Evolutionary conservation across 2,329 filamentous ascomycete species (phyloP).

Genomic region (Neophaeococcomyces mojaviensis): DNA sequence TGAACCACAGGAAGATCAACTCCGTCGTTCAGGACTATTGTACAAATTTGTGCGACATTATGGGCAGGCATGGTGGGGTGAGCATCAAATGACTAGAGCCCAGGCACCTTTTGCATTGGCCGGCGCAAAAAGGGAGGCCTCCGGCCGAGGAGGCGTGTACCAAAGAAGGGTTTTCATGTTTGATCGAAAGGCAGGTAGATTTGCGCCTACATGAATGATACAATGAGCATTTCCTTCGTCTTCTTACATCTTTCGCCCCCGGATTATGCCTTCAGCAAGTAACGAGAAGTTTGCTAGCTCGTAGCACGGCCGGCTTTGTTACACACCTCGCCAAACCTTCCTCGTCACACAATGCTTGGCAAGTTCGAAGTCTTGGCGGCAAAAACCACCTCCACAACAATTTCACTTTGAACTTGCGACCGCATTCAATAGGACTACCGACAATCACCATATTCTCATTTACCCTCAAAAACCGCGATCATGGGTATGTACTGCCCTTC

Average conservation of each 20-base stretch:
- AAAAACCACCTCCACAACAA: not conserved
- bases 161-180: not conserved
- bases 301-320: too few species aligned
- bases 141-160: not conserved
- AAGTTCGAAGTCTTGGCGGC: not conserved
- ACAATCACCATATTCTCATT: slow-evolving; percentile 13
- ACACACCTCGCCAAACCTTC: too few species aligned
- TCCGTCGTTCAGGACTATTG: not conserved
- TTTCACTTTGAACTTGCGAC: not conserved
- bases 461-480: slow-evolving; percentile 17
- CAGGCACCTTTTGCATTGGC: not conserved
- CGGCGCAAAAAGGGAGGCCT: not conserved
- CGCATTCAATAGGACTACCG: slow-evolving; percentile 2
- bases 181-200: not conserved
- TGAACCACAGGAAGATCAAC: not conserved
- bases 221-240: too few species aligned
- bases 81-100: not conserved
- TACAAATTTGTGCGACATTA: slow-evolving; percentile 4
- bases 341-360: too few species aligned
- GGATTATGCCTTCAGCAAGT: too few species aligned
- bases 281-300: too few species aligned
- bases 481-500: slow-evolving; percentile 19
- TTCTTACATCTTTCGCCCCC: too few species aligned
- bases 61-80: not conserved
- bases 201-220: not conserved